A percentile compares a stretch with the other conserved stretches of the same genome.
Evolutionary conservation across 148 eudicot genomes (phyloP).

Genomic region (Spergularia marina): DNA sequence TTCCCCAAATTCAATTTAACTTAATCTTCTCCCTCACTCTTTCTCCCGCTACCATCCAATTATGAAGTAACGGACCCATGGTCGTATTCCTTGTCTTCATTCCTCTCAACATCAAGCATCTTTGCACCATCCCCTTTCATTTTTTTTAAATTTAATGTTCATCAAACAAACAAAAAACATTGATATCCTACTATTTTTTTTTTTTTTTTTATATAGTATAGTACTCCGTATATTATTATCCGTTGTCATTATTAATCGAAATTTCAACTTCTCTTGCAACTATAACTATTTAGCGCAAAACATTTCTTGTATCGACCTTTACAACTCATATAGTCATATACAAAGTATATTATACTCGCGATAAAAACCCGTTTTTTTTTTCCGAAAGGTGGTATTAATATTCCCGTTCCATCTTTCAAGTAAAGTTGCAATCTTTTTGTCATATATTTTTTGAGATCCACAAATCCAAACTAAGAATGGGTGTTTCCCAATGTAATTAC

Average conservation of each 20-base stretch:
- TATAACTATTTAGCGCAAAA: no score
- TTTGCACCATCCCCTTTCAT: conserved; percentile 20
- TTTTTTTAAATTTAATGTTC: background rate
- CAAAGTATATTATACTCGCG: no score
- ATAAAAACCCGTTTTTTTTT: background rate
- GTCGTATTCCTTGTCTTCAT: conserved; percentile 31
- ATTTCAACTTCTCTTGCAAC: background rate
- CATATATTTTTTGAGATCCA: conserved; percentile 36
- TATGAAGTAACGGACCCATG: conserved; percentile 11
- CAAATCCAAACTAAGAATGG: conserved; percentile 34
- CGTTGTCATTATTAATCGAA: background rate
- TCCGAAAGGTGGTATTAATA: conserved; percentile 18
- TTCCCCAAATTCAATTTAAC: background rate
- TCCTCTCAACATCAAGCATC: conserved; percentile 31
- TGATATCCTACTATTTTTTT: background rate
- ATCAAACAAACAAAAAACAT: background rate
- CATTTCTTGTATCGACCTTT: no score
- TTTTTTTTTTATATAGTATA: no score
- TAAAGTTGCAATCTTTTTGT: conserved; percentile 39
- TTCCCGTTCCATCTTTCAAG: conserved; percentile 45
- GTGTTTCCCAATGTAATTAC: conserved; percentile 41
- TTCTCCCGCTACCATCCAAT: conserved; percentile 1
- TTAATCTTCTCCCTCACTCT: background rate
- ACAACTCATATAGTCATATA: no score
- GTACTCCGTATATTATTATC: no score